Base-by-base conservation (phyloP, 345 rosid species). In the Boechera stricta region DNA sequence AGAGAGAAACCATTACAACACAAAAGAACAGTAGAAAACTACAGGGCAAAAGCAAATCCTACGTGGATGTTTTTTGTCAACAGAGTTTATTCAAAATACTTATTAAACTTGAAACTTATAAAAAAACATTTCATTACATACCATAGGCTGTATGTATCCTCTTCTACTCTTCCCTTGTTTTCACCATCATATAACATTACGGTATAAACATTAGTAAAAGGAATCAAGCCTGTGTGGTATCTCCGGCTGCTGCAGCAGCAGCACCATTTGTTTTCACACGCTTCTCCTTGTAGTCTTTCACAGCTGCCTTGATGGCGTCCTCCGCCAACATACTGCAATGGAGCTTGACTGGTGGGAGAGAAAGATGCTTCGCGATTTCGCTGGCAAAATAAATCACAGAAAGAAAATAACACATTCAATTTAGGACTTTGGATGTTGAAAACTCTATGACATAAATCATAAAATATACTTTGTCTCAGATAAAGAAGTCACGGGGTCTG, bases 301-400 rank as follows among this genome's bases (percentile, higher is more conserved):
- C 92, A 42, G 99, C 99, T 10, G 99, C 99, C 91, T 96, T 96
- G 76, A 96, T 93, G 29, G 98, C 99, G 75, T 96, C 99, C 87
- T 96, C 99, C 0, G 99, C 99, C 64, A 96, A 94, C 98, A 96
- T 93, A 86, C 98, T 96, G 94, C 99, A 93, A 72, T 96, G 99
- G 60, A 96, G 89, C 90, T 96, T 96, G 51, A 96, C 97, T 3
- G 99, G 99, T 67, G 99, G 99, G 26, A 96, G 97, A 54, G 97
- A 86, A 5, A 96, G 97, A 86, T 96, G 98, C 79, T 93, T 96
- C 0, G 99, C 99, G 5, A 96, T 96, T 67, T 91, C 88, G 32
- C 99, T 96, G 87, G 54, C 64, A 53, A 54, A 59, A 58, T 7
- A 18, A 38, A 39, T 29, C 11, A 57, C 13, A 69, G 8, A 57